Evolutionary conservation across 192 early-diverging fungal species (phyloP).

Genomic region (Mortierella hygrophila): DNA sequence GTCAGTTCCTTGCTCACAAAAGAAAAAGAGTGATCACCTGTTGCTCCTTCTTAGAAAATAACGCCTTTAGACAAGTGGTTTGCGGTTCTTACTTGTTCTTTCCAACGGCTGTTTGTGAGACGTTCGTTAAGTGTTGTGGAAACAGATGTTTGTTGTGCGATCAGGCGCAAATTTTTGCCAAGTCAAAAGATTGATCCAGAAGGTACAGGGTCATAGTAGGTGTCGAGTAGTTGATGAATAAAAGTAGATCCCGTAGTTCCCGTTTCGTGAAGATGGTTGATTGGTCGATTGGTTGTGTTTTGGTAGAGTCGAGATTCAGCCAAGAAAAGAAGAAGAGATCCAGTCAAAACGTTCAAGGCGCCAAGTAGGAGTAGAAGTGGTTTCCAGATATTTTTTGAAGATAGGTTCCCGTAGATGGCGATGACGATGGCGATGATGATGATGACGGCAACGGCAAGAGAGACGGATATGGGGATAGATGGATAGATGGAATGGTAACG

Average conservation of each 20-base stretch:
- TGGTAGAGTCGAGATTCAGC: neutral
- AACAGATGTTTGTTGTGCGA: neutral
- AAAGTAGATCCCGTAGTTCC: conserved; percentile 15
- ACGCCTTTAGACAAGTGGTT: neutral
- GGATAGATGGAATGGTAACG: conserved; percentile 24
- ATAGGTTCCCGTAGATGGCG: neutral
- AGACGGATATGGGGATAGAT: conserved; percentile 18
- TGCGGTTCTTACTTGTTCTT: conserved; percentile 54
- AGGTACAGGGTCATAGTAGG: neutral
- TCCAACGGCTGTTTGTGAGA: conserved; percentile 47
- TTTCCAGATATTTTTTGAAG: conserved; percentile 10
- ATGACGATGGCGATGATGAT: neutral
- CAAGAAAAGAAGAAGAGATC: neutral
- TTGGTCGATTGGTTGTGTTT: neutral
- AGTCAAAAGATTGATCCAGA: neutral
- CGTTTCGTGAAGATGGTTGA: neutral
- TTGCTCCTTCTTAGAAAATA: no score
- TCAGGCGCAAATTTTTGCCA: conserved; percentile 19
- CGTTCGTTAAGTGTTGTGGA: neutral
- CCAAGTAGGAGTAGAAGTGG: neutral
- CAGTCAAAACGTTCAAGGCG: neutral
- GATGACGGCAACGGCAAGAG: neutral
- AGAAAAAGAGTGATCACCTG: neutral
- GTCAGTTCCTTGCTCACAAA: neutral
- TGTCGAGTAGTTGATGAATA: neutral